A percentile compares a stretch with the other conserved stretches of the same genome.
Evolutionary conservation across 2,329 filamentous ascomycete species (phyloP).

Genomic region (Alternaria angustiovoidea): DNA sequence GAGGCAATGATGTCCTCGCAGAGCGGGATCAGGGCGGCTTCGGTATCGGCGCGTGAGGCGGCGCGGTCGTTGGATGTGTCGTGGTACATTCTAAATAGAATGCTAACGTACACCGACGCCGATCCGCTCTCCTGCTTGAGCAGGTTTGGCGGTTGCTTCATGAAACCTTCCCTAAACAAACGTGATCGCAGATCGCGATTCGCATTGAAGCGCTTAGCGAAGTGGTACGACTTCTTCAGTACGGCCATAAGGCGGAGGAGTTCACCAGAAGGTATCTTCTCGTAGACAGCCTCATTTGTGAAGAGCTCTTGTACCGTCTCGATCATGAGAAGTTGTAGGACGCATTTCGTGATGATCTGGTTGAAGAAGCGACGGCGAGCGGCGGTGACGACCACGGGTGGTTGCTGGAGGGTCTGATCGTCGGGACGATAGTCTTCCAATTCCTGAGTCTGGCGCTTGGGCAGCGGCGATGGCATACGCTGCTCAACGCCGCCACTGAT

Average conservation of each 20-base stretch:
- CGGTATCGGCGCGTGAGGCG: conserved; percentile 81
- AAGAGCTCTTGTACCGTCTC: conserved; percentile 99
- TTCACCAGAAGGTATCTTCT: conserved; percentile 88
- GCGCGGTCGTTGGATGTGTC: conserved; percentile 85
- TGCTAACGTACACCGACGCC: conserved; percentile 93
- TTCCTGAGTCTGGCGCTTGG: conserved; percentile 51
- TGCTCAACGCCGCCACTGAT: conserved; percentile 25
- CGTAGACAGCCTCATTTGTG: conserved; percentile 94
- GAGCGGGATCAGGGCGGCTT: conserved; percentile 89
- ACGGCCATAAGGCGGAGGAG: conserved; percentile 91
- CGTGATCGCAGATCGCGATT: conserved; percentile 95
- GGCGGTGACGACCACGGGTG: conserved; percentile 90
- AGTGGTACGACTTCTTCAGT: conserved; percentile 94
- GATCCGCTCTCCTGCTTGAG: conserved; percentile 95
- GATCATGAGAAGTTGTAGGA: conserved; percentile 97
- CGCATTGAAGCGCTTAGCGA: conserved; percentile 96
- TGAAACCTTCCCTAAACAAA: conserved; percentile 97
- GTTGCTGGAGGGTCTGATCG: conserved; percentile 73
- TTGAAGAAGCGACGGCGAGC: conserved; percentile 97
- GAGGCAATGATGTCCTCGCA: conserved; percentile 92
- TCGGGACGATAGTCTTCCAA: conserved; percentile 90
- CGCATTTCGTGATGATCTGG: conserved; percentile 98
- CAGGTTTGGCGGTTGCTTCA: conserved; percentile 98
- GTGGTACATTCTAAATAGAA: conserved; percentile 96
- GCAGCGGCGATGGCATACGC: conserved; percentile 45